Evolutionary conservation across 768 basidiomycete species (phyloP).

Genomic region (Suillus weaverae): DNA sequence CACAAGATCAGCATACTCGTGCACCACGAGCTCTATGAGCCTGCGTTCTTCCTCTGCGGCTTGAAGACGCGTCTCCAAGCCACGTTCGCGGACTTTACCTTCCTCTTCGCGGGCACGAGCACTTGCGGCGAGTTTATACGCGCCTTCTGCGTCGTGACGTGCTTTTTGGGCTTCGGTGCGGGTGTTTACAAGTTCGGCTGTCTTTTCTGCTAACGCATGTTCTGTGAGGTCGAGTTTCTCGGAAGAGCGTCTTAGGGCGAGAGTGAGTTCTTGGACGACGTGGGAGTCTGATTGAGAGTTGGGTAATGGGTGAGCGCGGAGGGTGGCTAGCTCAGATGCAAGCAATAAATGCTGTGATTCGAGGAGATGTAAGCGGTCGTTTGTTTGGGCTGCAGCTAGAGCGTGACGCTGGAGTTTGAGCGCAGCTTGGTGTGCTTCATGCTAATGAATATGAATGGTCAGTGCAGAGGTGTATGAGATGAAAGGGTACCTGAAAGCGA

Average conservation of each 20-base stretch:
- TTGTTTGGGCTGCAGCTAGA: conserved; percentile 37
- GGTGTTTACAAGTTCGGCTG: conserved; percentile 44
- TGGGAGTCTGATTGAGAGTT: conserved; percentile 31
- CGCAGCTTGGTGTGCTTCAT: conserved; percentile 67
- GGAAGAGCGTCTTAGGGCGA: conserved; percentile 65
- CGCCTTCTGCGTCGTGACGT: conserved; percentile 45
- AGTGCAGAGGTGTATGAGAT: neutral
- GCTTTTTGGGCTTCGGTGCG: conserved; percentile 46
- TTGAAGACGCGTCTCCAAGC: conserved; percentile 45
- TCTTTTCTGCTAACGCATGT: conserved; percentile 48
- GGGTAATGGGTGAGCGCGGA: conserved; percentile 54
- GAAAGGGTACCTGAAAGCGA: conserved; percentile 48
- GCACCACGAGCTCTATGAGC: conserved; percentile 63
- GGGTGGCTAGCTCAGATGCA: conserved; percentile 50
- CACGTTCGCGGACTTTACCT: conserved; percentile 46
- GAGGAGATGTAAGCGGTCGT: conserved; percentile 48
- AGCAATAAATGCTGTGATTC: conserved; percentile 62
- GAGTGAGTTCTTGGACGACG: conserved; percentile 52
- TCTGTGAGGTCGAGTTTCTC: conserved; percentile 70
- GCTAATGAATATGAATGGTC: conserved; percentile 38
- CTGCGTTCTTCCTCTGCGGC: conserved; percentile 56
- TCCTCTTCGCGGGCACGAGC: conserved; percentile 58
- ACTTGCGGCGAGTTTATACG: conserved; percentile 55
- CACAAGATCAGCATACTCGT: conserved; percentile 77
- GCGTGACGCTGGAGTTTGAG: conserved; percentile 66